Evolutionary conservation across 73 alveolate genomes (phyloP).

Genomic region (Uronychia binucleata): DNA sequence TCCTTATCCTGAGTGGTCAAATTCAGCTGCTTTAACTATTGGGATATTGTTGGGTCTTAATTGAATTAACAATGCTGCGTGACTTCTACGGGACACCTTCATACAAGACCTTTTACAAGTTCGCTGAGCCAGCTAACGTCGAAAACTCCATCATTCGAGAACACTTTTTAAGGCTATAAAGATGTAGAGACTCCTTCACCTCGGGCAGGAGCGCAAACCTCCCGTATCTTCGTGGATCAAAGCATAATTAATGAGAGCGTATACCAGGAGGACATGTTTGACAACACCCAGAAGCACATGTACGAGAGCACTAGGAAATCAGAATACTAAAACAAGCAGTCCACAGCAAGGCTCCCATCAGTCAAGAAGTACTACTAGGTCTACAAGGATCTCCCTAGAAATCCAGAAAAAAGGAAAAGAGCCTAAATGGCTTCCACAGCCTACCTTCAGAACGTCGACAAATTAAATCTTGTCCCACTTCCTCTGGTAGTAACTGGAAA

Average conservation of each 20-base stretch:
- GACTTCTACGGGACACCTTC: neutral
- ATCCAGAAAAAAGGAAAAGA: constrained; percentile 6
- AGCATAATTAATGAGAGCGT: constrained; percentile 29
- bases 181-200: neutral
- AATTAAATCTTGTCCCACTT: constrained; percentile 18
- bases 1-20: too few species aligned
- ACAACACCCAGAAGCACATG: constrained; percentile 19
- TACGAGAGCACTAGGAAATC: neutral
- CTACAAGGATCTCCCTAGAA: constrained; percentile 32
- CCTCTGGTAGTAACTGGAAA: constrained; percentile 21
- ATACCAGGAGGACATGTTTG: constrained; percentile 35
- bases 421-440: constrained; percentile 21
- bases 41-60: neutral
- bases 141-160: neutral
- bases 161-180: neutral
- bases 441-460: constrained; percentile 13
- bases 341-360: constrained; percentile 8
- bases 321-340: constrained; percentile 2
- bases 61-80: neutral
- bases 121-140: neutral
- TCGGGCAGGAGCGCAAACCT: neutral
- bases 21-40: too few species aligned
- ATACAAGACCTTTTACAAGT: neutral
- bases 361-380: constrained; percentile 23
- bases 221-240: neutral